Evolutionary conservation across 139 green algal species (phyloP).

Genomic region (Auxenochlorella protothecoides): DNA sequence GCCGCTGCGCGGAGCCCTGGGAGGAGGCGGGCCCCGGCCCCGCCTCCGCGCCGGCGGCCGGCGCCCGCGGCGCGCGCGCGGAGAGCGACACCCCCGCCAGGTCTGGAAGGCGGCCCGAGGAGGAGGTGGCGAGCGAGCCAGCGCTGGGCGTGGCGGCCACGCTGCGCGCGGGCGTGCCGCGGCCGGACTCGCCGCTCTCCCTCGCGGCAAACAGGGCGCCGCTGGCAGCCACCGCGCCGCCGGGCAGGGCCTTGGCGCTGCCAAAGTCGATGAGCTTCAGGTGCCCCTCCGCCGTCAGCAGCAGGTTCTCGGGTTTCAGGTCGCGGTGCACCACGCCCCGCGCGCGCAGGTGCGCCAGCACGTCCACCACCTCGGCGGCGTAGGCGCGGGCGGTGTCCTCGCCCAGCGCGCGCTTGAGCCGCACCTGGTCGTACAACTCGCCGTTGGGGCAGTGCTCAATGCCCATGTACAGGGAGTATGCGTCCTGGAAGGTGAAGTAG

Average conservation of each 20-base stretch:
- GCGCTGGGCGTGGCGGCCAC: too few relatives aligned
- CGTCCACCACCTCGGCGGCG: slow-evolving; percentile 68
- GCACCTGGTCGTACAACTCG: slow-evolving; percentile 51
- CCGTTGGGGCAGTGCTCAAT: slow-evolving; percentile 37
- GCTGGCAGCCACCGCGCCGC: slow-evolving; percentile 20
- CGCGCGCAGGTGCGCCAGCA: slow-evolving; percentile 36
- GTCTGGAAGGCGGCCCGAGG: too few relatives aligned
- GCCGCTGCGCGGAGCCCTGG: not conserved
- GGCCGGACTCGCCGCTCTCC: not conserved
- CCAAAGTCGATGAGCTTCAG: slow-evolving; percentile 93
- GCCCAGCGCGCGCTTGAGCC: slow-evolving; percentile 18
- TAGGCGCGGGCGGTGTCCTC: slow-evolving; percentile 44
- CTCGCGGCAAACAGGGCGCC: not conserved
- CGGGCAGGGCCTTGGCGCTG: slow-evolving; percentile 46
- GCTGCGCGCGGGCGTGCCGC: not conserved
- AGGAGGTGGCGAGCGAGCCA: too few relatives aligned
- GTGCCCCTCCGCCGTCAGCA: slow-evolving; percentile 63
- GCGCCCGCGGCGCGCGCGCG: too few relatives aligned
- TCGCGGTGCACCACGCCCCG: slow-evolving; percentile 54
- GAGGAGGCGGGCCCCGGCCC: not conserved
- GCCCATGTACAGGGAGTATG: slow-evolving; percentile 34
- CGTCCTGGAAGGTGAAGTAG: slow-evolving; percentile 59
- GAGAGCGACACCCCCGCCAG: too few relatives aligned
- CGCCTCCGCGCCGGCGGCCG: too few relatives aligned
- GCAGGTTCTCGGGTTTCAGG: slow-evolving; percentile 87